Conservation (phyloP, 83 land plant species). For the Thuja plicata region DNA sequence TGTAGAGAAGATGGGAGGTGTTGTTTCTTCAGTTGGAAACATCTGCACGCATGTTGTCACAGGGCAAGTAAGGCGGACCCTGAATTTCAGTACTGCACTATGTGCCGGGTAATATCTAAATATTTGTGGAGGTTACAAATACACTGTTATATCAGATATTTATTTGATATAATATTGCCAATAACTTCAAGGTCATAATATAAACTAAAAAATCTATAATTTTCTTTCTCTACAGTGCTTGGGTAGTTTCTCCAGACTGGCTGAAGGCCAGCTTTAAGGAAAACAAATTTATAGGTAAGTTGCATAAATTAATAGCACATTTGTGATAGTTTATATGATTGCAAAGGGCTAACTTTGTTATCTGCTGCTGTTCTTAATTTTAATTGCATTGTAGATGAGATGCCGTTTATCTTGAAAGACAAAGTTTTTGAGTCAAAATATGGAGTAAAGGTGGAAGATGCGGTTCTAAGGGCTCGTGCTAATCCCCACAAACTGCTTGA, state of each 20-base stretch:
- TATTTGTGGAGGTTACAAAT: background rate
- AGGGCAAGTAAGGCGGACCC: constrained; percentile 69
- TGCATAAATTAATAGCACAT: background rate
- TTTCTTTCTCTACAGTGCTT: constrained; percentile 49
- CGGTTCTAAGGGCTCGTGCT: constrained; percentile 50
- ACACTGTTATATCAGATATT: background rate
- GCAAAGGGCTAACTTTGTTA: background rate
- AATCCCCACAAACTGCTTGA: constrained; percentile 52
- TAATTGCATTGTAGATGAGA: constrained; percentile 47
- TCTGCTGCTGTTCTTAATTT: background rate
- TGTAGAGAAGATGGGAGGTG: constrained; percentile 69
- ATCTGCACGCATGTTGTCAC: constrained; percentile 78
- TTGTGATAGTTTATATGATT: background rate
- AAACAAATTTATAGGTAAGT: constrained; percentile 73
- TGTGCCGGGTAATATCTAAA: constrained; percentile 65
- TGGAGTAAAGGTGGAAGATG: constrained; percentile 39
- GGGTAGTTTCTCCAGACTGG: constrained; percentile 82
- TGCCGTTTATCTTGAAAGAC: constrained; percentile 58
- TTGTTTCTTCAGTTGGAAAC: constrained; percentile 62
- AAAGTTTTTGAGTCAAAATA: constrained; percentile 58
- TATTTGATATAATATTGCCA: background rate
- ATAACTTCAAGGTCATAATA: background rate
- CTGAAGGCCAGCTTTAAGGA: constrained; percentile 69
- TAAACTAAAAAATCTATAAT: background rate
- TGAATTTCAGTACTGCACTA: constrained; percentile 81